Evolutionary conservation across 768 basidiomycete species (phyloP).

Genomic region (Lactarius quietus): DNA sequence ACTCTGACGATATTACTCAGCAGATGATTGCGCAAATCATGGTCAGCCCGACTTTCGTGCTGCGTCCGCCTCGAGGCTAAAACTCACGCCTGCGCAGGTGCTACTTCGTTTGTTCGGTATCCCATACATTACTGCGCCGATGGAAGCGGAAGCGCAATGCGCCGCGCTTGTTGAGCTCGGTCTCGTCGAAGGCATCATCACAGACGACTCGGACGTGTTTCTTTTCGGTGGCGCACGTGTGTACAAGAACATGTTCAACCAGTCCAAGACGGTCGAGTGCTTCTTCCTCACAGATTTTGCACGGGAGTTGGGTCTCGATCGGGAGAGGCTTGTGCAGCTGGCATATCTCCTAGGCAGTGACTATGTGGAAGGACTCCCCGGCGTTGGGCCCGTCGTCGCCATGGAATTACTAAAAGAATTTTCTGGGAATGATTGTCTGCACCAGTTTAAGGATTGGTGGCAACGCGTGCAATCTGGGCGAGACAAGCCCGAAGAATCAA

Average conservation of each 20-base stretch:
- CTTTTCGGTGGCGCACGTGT: conserved; percentile 95
- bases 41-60: conserved; percentile 32
- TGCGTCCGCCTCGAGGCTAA: not conserved
- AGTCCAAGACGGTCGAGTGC: conserved; percentile 97
- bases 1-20: conserved; percentile 92
- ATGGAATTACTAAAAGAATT: conserved; percentile 96
- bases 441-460: conserved; percentile 95
- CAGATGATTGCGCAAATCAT: conserved; percentile 89
- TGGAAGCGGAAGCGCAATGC: conserved; percentile 99
- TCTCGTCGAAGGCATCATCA: conserved; percentile 95
- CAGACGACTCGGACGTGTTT: conserved; percentile 98
- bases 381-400: conserved; percentile 92
- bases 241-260: conserved; percentile 99
- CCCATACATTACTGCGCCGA: conserved; percentile 96
- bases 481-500: conserved; percentile 70
- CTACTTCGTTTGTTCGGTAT: conserved; percentile 94
- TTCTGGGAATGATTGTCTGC: conserved; percentile 77
- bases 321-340: conserved; percentile 81
- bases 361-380: conserved; percentile 89
- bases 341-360: conserved; percentile 97
- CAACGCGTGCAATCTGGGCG: conserved; percentile 83
- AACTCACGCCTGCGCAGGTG: conserved; percentile 44
- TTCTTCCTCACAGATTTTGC: conserved; percentile 81
- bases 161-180: conserved; percentile 82
- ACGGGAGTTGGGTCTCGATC: conserved; percentile 82